Base-by-base conservation (phyloP, 2,329 filamentous ascomycete species). In the Penicillium sp. region DNA sequence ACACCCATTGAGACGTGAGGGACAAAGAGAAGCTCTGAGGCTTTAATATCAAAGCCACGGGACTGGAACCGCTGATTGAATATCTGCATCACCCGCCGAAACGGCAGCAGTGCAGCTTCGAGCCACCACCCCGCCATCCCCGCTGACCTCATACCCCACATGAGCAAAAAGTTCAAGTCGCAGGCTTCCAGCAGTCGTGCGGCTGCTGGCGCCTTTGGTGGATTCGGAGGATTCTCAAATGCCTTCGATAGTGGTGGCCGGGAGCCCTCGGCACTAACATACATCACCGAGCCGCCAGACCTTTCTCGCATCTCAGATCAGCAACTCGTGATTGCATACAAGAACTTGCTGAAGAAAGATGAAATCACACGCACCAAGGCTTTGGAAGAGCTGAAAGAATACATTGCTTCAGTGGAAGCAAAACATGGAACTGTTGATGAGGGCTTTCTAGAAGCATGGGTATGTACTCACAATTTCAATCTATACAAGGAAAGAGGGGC, bases 271-370 rank as follows among this genome's bases (percentile, higher is more conserved):
- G 81, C 81, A 49, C 84, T 99, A 42, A 97, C 93, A 49, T 97
- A 97, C 79, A 86, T 98, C 56, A 84, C 91, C 57, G 93, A 96
- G 72, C 91, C 92, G 10, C 91, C 91, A 53, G 90, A 97, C 72
- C 87, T 97, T 68, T 88, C 88, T 37, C 81, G 81, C 47, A 88
- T 99, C 62, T 90, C 88, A 49, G 89, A 97, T 70, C 85, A 93
- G 8, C 91, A 95, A 72, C 83, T 94, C 40, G 88, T 94, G 40
- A 93, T 98, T 15, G 88, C 89, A n/a, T 92, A 97, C 80, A 96
- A 97, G 78, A 97, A 96, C 70, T 80, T 97, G 3, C 85, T 89
- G 55, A 99, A 98, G 80, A 96, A 95, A 79, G 94, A 97, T 80
- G 90, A 89, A 72, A 96, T 88, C 12, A 99, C 95, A 40, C 96